These are phyloP conservation scores for Luffa acutangula DNA, from an alignment of 306 rosid genomes.

Conservation along the genomic window DNA sequence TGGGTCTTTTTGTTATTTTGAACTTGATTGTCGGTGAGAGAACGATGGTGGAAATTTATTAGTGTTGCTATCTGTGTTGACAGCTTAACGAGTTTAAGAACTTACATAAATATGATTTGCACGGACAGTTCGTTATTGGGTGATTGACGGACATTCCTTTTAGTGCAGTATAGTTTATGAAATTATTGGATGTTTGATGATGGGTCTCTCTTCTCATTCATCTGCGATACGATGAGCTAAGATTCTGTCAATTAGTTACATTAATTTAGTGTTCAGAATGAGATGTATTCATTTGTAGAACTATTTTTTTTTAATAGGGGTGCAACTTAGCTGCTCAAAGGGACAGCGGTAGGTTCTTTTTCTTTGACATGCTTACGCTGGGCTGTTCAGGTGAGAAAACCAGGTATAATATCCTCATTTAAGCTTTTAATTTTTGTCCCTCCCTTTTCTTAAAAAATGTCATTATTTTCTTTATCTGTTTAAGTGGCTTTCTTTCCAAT, in stretches of 20 bases:
- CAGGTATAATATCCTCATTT: constrained; percentile 20
- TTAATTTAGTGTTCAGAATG: neutral
- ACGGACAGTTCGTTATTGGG: neutral
- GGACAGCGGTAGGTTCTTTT: constrained; percentile 46
- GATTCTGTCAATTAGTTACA: neutral
- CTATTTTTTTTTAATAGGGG: constrained; percentile 40
- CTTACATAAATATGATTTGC: neutral
- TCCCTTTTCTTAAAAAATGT: neutral
- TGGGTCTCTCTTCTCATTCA: neutral
- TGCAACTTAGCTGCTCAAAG: constrained; percentile 83
- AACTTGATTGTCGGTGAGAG: neutral
- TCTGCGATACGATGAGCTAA: neutral
- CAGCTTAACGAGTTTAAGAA: neutral
- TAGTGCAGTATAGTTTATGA: neutral
- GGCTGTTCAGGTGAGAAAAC: constrained; percentile 83
- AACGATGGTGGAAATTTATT: neutral
- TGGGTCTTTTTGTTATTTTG: neutral
- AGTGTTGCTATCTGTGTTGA: neutral
- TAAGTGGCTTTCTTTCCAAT: neutral
- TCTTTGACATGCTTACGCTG: constrained; percentile 71
- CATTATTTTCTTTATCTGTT: neutral
- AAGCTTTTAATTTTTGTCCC: neutral
- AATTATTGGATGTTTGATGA: neutral
- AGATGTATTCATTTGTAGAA: constrained; percentile 9
- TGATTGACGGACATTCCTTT: neutral